These are phyloP conservation scores for Viola pubescens DNA, from an alignment of 441 rosid species.

Conservation along the genomic window DNA sequence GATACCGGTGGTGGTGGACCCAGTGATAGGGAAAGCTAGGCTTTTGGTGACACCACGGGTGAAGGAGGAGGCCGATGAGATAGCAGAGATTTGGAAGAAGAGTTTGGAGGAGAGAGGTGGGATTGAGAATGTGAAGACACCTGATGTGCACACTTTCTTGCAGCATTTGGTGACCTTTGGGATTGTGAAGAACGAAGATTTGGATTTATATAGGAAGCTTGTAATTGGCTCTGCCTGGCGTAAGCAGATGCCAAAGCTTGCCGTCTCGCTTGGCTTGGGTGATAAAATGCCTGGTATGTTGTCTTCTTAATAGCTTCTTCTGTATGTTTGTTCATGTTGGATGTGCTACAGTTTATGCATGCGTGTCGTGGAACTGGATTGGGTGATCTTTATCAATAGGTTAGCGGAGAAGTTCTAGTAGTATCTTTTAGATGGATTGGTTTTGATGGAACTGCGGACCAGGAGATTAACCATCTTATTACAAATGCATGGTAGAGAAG, in stretches of 20 bases:
- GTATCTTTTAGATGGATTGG: no score
- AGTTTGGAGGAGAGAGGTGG: slow-evolving; percentile 88
- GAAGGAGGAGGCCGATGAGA: slow-evolving; percentile 60
- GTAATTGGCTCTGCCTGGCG: slow-evolving; percentile 93
- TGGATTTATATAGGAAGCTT: slow-evolving; percentile 73
- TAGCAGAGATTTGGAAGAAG: slow-evolving; percentile 89
- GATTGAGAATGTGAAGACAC: slow-evolving; percentile 86
- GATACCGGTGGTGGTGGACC: slow-evolving; percentile 83
- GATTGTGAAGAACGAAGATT: slow-evolving; percentile 75
- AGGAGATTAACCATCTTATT: no score
- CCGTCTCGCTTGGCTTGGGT: slow-evolving; percentile 84
- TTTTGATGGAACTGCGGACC: no score
- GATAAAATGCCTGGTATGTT: slow-evolving; percentile 86
- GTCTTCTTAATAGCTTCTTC: background rate
- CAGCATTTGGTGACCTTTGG: slow-evolving; percentile 94
- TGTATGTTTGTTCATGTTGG: background rate
- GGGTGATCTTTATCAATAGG: no score
- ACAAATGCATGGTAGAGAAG: no score
- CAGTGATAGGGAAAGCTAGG: slow-evolving; percentile 72
- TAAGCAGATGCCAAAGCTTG: slow-evolving; percentile 97
- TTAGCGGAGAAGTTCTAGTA: no score
- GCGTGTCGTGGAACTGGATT: background rate
- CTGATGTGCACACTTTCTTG: slow-evolving; percentile 94
- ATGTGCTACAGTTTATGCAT: background rate
- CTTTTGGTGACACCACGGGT: slow-evolving; percentile 67